Evolutionary conservation across 768 basidiomycete species (phyloP).

Genomic region (Gyrodon lividus): DNA sequence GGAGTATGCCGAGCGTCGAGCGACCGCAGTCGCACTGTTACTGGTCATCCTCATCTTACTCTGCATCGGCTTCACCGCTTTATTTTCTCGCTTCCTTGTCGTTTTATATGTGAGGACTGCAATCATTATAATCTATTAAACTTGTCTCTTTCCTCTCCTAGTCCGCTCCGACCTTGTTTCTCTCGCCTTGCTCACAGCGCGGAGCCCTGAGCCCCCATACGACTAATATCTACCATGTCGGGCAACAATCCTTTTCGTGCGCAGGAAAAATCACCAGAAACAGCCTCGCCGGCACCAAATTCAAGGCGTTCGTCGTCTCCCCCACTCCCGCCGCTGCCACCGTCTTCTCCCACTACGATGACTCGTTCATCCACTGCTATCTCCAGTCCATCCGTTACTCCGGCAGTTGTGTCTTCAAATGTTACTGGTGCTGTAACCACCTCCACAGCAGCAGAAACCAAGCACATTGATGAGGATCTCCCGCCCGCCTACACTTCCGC

Average conservation of each 20-base stretch:
- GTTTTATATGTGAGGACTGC: not conserved
- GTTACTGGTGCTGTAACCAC: not conserved
- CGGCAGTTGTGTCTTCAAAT: not conserved
- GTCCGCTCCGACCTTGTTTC: not conserved
- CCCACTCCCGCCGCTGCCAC: constrained; percentile 8
- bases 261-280: not conserved
- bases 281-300: no score
- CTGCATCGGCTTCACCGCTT: no score
- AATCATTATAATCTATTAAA: not conserved
- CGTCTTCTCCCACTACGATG: not conserved
- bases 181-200: not conserved
- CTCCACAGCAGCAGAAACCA: not conserved
- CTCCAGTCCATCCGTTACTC: not conserved
- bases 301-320: constrained; percentile 6
- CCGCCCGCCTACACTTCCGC: constrained; percentile 71
- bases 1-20: no score
- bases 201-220: not conserved
- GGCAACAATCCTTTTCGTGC: constrained; percentile 21
- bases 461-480: constrained; percentile 45
- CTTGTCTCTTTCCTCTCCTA: not conserved
- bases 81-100: not conserved
- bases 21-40: no score
- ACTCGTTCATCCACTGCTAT: not conserved
- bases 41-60: no score
- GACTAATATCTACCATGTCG: constrained; percentile 7